A percentile compares a stretch with the other conserved stretches of the same genome.
phyloP scores from a whole-genome alignment of 1,284 basidiomycete genomes.

The Malassezia yamatoensis region DNA sequence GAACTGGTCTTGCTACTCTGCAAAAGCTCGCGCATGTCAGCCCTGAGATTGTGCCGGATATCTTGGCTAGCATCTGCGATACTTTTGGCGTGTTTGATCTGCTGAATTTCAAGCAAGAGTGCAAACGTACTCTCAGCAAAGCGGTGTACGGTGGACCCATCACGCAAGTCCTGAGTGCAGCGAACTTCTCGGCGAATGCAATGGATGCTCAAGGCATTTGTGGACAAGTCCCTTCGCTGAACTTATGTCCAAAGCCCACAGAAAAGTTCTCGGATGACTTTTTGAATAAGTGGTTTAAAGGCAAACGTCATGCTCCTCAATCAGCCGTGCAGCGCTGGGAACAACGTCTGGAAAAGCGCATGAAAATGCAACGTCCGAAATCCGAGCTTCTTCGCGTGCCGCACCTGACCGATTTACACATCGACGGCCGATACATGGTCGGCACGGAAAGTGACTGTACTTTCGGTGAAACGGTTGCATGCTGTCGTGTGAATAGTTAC shows the following conservation, averaged over 20 bases:
- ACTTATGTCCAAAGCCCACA: slow-evolving; percentile 15
- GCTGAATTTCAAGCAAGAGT: slow-evolving; percentile 49
- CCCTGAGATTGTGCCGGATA: slow-evolving; percentile 57
- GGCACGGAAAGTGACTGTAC: slow-evolving; percentile 66
- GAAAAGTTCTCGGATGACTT: slow-evolving; percentile 23
- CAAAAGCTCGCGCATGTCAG: slow-evolving; percentile 62
- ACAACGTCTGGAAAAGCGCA: too few relatives aligned
- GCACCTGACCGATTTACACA: slow-evolving; percentile 66
- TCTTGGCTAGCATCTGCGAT: slow-evolving; percentile 59
- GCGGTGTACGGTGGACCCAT: slow-evolving; percentile 30
- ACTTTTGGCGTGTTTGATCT: slow-evolving; percentile 48
- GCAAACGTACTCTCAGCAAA: slow-evolving; percentile 53
- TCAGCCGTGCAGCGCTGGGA: slow-evolving; percentile 9
- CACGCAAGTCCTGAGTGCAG: slow-evolving; percentile 37
- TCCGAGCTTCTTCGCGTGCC: slow-evolving; percentile 56
- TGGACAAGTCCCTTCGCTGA: slow-evolving; percentile 24
- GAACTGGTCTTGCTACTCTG: slow-evolving; percentile 56
- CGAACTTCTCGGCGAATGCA: slow-evolving; percentile 26
- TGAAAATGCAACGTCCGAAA: neutral
- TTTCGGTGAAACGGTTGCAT: slow-evolving; percentile 52
- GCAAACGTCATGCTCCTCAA: slow-evolving; percentile 19
- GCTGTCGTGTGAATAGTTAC: slow-evolving; percentile 58
- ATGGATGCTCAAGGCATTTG: slow-evolving; percentile 43
- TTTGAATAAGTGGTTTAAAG: slow-evolving; percentile 37
- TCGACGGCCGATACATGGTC: slow-evolving; percentile 68